Percentiles rank a stretch among this genome's conserved stretches.
These are phyloP conservation scores for Mycena belliarum DNA, from an alignment of 768 basidiomycete species.

Conservation along the genomic window DNA sequence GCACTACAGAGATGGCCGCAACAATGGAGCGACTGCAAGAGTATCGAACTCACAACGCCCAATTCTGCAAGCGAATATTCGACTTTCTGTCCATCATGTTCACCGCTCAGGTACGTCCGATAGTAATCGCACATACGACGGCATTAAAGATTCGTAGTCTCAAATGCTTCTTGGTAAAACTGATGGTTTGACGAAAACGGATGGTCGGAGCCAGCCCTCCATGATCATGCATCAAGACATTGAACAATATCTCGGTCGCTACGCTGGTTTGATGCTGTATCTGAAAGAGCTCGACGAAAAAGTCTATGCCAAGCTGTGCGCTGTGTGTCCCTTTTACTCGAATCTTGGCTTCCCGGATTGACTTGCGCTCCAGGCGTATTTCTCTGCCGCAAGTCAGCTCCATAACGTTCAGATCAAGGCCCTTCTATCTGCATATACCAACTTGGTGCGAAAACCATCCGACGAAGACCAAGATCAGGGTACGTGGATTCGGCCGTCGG, in stretches of 20 bases:
- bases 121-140: background rate
- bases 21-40: constrained; percentile 92
- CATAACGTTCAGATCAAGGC: constrained; percentile 81
- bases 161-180: constrained; percentile 67
- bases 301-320: constrained; percentile 86
- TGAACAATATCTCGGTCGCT: constrained; percentile 83
- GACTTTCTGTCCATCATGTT: constrained; percentile 93
- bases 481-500: constrained; percentile 29
- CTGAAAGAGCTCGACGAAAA: constrained; percentile 95
- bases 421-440: constrained; percentile 59
- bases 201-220: constrained; percentile 45
- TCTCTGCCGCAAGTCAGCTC: constrained; percentile 80
- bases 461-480: constrained; percentile 80
- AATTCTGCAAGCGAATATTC: constrained; percentile 90
- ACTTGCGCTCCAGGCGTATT: constrained; percentile 71
- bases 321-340: constrained; percentile 50
- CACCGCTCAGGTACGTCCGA: constrained; percentile 71
- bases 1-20: constrained; percentile 82
- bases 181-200: constrained; percentile 51
- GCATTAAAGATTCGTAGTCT: constrained; percentile 42
- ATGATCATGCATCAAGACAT: constrained; percentile 69
- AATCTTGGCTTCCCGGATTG: background rate
- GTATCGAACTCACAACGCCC: constrained; percentile 84
- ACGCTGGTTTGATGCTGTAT: constrained; percentile 88
- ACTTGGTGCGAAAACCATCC: constrained; percentile 60